phyloP scores from a whole-genome alignment of 2,329 filamentous ascomycete genomes.

The Dryadomyces sulphureus region DNA sequence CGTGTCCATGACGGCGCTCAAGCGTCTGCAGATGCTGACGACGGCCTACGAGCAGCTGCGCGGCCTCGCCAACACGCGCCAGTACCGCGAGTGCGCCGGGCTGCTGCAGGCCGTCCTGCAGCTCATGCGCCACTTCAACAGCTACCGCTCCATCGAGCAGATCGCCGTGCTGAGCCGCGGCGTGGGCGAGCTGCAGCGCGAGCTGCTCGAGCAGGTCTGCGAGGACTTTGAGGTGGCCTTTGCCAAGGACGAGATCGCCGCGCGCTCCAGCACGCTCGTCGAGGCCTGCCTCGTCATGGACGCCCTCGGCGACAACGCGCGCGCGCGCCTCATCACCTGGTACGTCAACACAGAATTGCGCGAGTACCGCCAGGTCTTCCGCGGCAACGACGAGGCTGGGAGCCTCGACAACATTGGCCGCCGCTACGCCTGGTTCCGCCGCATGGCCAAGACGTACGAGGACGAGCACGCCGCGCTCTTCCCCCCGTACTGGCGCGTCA shows the following conservation, averaged over 20 bases:
- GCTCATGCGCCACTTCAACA: constrained; percentile 97
- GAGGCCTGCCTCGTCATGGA: constrained; percentile 93
- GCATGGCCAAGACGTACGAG: constrained; percentile 91
- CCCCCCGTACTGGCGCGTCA: constrained; percentile 74
- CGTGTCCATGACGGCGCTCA: constrained; percentile 92
- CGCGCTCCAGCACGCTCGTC: constrained; percentile 54
- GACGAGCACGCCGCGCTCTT: constrained; percentile 85
- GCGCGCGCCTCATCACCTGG: constrained; percentile 75
- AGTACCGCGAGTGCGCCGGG: constrained; percentile 91
- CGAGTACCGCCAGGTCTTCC: constrained; percentile 90
- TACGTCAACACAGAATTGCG: constrained; percentile 95
- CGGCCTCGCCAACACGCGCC: constrained; percentile 66
- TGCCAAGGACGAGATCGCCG: constrained; percentile 67
- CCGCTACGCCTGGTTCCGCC: constrained; percentile 89
- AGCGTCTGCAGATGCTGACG: constrained; percentile 94
- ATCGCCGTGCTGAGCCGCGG: constrained; percentile 87
- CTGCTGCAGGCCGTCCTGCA: constrained; percentile 89
- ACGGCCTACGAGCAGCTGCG: constrained; percentile 96
- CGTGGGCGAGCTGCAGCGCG: constrained; percentile 83
- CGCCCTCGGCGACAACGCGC: constrained; percentile 76
- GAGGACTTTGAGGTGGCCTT: constrained; percentile 97
- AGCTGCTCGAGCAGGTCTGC: constrained; percentile 92
- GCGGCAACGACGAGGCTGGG: constrained; percentile 91
- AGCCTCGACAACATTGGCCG: constrained; percentile 92
- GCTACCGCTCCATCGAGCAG: constrained; percentile 93